phyloP scores from a whole-genome alignment of 768 basidiomycete species.

The Lactarius sanguifluus region DNA sequence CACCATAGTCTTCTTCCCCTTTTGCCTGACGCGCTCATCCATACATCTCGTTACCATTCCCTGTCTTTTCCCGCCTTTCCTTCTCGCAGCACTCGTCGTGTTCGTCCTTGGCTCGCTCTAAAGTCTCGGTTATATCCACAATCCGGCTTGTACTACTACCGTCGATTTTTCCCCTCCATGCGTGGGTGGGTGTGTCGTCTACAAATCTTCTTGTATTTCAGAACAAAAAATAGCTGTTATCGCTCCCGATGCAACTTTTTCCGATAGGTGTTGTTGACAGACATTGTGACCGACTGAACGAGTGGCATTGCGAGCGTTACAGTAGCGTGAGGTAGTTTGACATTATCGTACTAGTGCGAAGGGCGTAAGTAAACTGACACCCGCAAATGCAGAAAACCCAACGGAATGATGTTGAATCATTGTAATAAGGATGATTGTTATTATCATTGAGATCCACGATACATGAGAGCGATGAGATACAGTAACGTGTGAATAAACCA shows the following conservation, averaged over 20 bases:
- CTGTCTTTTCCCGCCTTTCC: constrained; percentile 36
- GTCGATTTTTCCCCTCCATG: constrained; percentile 13
- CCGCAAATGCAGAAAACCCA: too few relatives aligned
- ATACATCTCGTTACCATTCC: constrained; percentile 37
- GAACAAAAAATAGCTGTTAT: background rate
- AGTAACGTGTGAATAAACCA: background rate
- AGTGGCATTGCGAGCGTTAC: too few relatives aligned
- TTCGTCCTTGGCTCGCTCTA: constrained; percentile 40
- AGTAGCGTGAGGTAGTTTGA: too few relatives aligned
- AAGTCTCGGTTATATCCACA: constrained; percentile 42
- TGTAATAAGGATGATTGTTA: background rate
- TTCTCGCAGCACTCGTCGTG: constrained; percentile 41
- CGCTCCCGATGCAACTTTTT: background rate
- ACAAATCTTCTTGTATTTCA: constrained; percentile 21
- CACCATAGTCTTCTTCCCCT: constrained; percentile 19
- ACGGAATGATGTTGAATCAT: too few relatives aligned
- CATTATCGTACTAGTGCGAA: too few relatives aligned
- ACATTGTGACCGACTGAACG: too few relatives aligned
- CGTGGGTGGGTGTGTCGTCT: constrained; percentile 28
- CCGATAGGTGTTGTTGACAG: background rate
- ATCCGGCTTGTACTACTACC: constrained; percentile 49
- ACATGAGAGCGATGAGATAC: background rate
- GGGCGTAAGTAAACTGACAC: too few relatives aligned
- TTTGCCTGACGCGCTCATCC: constrained; percentile 40
- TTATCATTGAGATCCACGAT: background rate